Evolutionary conservation across 1,284 basidiomycete species (phyloP), one percentile per base, ranked within the genome.

Genomic region (Ustilago hordei): DNA sequence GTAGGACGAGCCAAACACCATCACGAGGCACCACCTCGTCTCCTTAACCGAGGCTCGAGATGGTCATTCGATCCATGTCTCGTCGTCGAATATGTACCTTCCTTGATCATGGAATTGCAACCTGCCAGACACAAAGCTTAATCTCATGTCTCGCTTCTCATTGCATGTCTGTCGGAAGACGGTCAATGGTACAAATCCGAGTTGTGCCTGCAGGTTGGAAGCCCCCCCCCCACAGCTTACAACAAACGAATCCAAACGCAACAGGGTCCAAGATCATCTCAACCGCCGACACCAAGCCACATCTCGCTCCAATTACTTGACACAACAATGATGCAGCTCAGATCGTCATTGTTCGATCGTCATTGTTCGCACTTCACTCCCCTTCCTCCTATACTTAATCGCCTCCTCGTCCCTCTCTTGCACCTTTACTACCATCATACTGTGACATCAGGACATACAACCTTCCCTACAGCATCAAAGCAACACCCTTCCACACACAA

Each of bases 191-290:
- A 45, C n/a, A 7, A n/a, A 2, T 41, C 13, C 17, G 6, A 1
- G 39, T 11, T 19, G 7, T 28, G 43, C 4, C 43, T n/a, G 43
- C 43, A 45, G 13, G 23, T 19, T 23, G 23, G 43, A 17, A 8
- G n/a, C 1, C 8, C 19, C n/a, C 3, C n/a, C 13, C 4, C 43
- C 43, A 19, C 43, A 45, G n/a, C 48, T 31, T 50, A 28, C 48
- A 31, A 6, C 4, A 32, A 50, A 50, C 4, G 36, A 28, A 28
- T 39, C 38, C 38, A 39, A 9, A 39, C 23, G 23, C 23, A 9
- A 38, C 36, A 45, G 48, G 48, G 31, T 50, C 48, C 48, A 32
- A 50, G 19, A 48, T 9, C 13, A 32, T 31, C 48, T 50, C 48
- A 28, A 50, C 31, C 48, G 48, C 48, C 48, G 48, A 31, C 48